These are phyloP conservation scores for Chytriomyces sp. DNA, from an alignment of 192 early-diverging fungal genomes.

Conservation along the genomic window DNA sequence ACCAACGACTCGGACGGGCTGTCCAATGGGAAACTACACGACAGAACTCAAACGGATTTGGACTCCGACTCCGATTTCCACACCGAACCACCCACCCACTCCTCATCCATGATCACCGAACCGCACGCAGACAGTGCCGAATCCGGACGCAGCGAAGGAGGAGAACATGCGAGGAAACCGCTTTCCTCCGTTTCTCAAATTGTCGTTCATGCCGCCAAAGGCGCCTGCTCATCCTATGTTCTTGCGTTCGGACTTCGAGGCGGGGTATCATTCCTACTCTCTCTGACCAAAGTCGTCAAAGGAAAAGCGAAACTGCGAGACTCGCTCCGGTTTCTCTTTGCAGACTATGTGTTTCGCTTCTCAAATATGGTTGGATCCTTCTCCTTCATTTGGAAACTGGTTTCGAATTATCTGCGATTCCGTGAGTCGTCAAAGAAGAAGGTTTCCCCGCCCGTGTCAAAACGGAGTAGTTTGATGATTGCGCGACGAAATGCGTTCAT, in stretches of 20 bases:
- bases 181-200: slow-evolving; percentile 29
- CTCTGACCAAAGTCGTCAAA: slow-evolving; percentile 50
- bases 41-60: too few relatives aligned
- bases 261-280: slow-evolving; percentile 60
- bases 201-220: slow-evolving; percentile 53
- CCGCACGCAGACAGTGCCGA: too few relatives aligned
- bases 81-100: background rate
- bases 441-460: slow-evolving; percentile 22
- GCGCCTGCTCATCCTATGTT: slow-evolving; percentile 58
- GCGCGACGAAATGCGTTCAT: slow-evolving; percentile 14
- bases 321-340: slow-evolving; percentile 62
- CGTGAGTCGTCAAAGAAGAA: slow-evolving; percentile 15
- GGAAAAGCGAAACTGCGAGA: slow-evolving; percentile 48
- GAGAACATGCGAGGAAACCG: too few relatives aligned
- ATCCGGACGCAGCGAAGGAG: too few relatives aligned
- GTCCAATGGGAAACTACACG: too few relatives aligned
- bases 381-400: slow-evolving; percentile 73
- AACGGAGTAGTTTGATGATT: background rate
- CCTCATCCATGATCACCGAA: too few relatives aligned
- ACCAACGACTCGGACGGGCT: too few relatives aligned
- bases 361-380: slow-evolving; percentile 80
- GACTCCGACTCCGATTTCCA: too few relatives aligned
- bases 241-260: slow-evolving; percentile 60
- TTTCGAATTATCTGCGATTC: slow-evolving; percentile 63
- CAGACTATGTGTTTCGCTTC: slow-evolving; percentile 66